Evolutionary conservation across 371 early-diverging fungal genomes (phyloP), one percentile per base, ranked within the genome.

Genomic region (Lichtheimia ornata): DNA sequence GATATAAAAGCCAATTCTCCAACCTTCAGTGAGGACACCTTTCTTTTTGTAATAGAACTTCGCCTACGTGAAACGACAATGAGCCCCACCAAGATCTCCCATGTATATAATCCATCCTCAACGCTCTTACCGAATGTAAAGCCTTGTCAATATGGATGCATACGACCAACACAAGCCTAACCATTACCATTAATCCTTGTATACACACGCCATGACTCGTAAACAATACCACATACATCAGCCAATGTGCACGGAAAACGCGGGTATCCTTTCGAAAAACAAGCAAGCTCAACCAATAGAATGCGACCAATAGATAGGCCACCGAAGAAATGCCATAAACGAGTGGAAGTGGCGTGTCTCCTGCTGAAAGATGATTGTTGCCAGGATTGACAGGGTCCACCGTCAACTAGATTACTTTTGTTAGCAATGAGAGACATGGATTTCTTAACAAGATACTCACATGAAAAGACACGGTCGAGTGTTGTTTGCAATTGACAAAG

Each of bases 1-100:
- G 20, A 85, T 66, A 57, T 85, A 85, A 55, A 81, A 81, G 55
- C 82, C 81, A 35, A 83, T 80, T 3, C 76, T 71, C 83, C 82
- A 83, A 7, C 79, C 84, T 50, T 85, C 83, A 41, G 77, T 70
- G 15, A 76, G 71, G 22, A 70, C 57, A 1, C 84, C 85, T 28
- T 66, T 65, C 18, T 67, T 66, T 77, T 81, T 74, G 60, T 81
- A 82, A 58, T 81, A 67, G 15, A 73, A 76, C 57, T 84, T 84
- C n/a, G 74, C 66, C 83, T 83, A 62, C 27, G 52, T 15, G 18
- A n/a, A 50, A 40, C 22, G 22, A 22, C 28, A 35, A 9, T 35
- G 35, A 28, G 28, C 7, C 28, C 22, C 22, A 1, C 22, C 22
- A 22, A 22, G 22, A 22, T 22, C 2, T 22, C 22, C 28, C 28